Base-by-base conservation (phyloP, 169 alveolate species). In the Plasmodium knowlesi region DNA sequence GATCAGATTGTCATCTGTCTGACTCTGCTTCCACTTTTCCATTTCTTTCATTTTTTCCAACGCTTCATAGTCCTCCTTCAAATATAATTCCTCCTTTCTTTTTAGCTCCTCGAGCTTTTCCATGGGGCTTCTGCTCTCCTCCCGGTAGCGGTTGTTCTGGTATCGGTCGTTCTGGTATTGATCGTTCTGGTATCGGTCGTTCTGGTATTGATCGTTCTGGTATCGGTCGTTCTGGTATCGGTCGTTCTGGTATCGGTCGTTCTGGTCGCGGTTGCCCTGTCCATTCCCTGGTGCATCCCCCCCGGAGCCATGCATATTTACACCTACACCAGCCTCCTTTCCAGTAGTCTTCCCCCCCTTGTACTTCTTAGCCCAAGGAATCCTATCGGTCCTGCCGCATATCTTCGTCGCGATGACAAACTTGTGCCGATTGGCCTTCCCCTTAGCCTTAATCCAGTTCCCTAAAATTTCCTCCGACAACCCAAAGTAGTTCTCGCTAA, bases 371-470 rank as follows among this genome's bases (percentile, higher is more conserved):
- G 92, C 84, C 97, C 97, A 95, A 3, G 96, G 82, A 12, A 97
- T 82, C 53, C 81, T 71, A 32, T 84, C 93, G 22, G 95, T 94
- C 19, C 95, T 83, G n/a, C 97, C 96, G 6, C 97, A 96, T 0
- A 96, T 95, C 54, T 96, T 96, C 16, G 98, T 96, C 30, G 98
- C 97, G 28, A 97, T 19, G 12, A 96, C 96, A 28, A 97, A 39
- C 73, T 96, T 89, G 74, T 91, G 92, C 30, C 98, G 54, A 71
- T 74, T 78, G 22, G 82, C 92, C 19, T 76, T 61, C n/a, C 97
- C 97, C 32, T 96, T 88, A 2, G 92, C 39, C 78, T 61, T 72
- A 16, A 96, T 41, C 97, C 97, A 96, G 50, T 93, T 90, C 12
- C 97, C 97, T 50, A 96, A 70, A 6, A 95, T 88, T 74, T 71